phyloP scores from a whole-genome alignment of 2,329 filamentous ascomycete species.

The Aspergillus brasiliensis region DNA sequence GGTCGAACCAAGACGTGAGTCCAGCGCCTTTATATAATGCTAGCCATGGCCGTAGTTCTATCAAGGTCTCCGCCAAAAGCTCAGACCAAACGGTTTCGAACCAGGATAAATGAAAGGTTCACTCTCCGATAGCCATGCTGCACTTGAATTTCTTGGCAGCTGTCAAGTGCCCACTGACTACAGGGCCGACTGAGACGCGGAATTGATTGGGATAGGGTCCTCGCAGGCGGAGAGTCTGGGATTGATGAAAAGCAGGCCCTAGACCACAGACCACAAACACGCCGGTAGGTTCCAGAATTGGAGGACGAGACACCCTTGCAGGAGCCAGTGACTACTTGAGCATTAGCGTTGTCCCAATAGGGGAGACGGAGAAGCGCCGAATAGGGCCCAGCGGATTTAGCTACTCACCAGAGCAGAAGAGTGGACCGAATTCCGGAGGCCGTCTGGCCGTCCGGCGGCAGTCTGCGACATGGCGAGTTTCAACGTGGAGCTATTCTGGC shows the following conservation, averaged over 20 bases:
- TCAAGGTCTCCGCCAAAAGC: conserved; percentile 8
- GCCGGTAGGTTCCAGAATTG: conserved; percentile 7
- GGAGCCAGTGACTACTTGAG: conserved; percentile 17
- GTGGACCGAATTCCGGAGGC: conserved; percentile 10
- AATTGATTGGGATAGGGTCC: conserved; percentile 25
- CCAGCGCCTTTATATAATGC: conserved; percentile 21
- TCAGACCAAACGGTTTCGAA: conserved; percentile 16
- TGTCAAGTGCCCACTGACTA: conserved; percentile 14
- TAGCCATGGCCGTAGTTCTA: not conserved
- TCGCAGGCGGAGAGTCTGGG: conserved; percentile 24
- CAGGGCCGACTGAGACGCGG: conserved; percentile 24
- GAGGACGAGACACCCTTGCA: conserved; percentile 12
- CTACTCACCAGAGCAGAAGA: conserved; percentile 14
- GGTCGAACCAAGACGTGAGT: not conserved
- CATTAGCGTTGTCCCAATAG: conserved; percentile 17
- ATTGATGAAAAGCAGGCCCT: conserved; percentile 31
- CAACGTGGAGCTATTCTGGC: conserved; percentile 21
- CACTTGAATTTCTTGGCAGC: conserved; percentile 24
- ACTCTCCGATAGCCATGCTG: conserved; percentile 15
- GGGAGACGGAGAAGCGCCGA: conserved; percentile 11
- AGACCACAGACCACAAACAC: conserved; percentile 13
- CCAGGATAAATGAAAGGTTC: conserved; percentile 20
- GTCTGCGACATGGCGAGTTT: conserved; percentile 34
- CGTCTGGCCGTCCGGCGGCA: conserved; percentile 26
- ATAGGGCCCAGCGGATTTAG: conserved; percentile 5